A percentile compares a stretch with the other conserved stretches of the same genome.
Conservation (phyloP, 2,329 filamentous ascomycete genomes). For the Monosporascus sp. region DNA sequence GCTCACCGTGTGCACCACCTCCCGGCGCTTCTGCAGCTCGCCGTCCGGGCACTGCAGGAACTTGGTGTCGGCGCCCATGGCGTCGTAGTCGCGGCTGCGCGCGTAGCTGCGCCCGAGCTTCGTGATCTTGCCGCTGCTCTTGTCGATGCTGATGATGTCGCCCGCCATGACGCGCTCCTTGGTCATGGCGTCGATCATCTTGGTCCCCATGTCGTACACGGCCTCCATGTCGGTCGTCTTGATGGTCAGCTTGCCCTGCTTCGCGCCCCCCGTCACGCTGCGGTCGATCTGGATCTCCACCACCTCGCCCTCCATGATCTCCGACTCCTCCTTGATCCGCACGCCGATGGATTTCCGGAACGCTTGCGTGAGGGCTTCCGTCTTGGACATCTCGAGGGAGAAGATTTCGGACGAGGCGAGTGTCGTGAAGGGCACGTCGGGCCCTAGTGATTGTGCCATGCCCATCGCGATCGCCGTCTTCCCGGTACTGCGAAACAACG, state of each 20-base stretch:
- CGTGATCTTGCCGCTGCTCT: constrained; percentile 95
- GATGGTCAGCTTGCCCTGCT: constrained; percentile 98
- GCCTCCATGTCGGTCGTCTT: constrained; percentile 99
- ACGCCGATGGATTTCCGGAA: constrained; percentile 98
- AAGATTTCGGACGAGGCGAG: constrained; percentile 96
- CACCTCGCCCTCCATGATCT: constrained; percentile 98
- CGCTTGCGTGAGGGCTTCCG: constrained; percentile 95
- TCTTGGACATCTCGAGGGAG: constrained; percentile 99
- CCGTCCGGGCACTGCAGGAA: constrained; percentile 97
- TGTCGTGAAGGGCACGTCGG: constrained; percentile 94
- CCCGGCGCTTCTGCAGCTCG: constrained; percentile 93
- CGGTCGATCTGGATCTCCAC: constrained; percentile 98
- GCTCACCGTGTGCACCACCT: constrained; percentile 93
- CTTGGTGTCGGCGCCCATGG: constrained; percentile 97
- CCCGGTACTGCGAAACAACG: constrained; percentile 63
- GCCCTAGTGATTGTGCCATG: constrained; percentile 91
- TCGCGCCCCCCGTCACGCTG: constrained; percentile 91
- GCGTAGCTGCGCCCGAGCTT: constrained; percentile 95
- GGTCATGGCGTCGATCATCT: constrained; percentile 99
- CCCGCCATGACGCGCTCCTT: constrained; percentile 99
- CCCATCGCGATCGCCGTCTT: constrained; percentile 99
- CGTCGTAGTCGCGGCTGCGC: constrained; percentile 94
- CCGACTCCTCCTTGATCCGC: constrained; percentile 96
- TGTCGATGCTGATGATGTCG: constrained; percentile 97
- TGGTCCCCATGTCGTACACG: constrained; percentile 98